Evolutionary conservation across 1,284 basidiomycete genomes (phyloP).

Genomic region (Vanrija sp.): DNA sequence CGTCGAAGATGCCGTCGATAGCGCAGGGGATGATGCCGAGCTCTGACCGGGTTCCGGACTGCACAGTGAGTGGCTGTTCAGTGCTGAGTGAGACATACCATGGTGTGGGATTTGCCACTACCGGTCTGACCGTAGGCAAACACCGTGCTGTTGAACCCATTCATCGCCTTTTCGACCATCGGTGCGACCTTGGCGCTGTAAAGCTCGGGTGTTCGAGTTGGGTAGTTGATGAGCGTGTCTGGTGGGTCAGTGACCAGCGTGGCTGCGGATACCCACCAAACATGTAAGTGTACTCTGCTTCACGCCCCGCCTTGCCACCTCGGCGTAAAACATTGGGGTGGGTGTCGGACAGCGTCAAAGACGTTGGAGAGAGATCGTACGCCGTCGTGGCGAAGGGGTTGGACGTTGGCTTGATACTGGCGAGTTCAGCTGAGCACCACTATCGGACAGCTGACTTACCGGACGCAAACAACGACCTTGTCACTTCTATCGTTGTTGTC

Average conservation of each 20-base stretch:
- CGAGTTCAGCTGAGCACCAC: neutral
- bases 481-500: conserved; percentile 18
- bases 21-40: conserved; percentile 57
- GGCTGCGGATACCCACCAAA: conserved; percentile 35
- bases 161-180: conserved; percentile 54
- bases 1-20: conserved; percentile 55
- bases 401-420: conserved; percentile 42
- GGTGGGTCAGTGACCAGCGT: neutral
- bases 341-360: conserved; percentile 38
- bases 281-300: conserved; percentile 44
- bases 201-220: conserved; percentile 46
- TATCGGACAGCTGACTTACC: conserved; percentile 25
- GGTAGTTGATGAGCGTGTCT: conserved; percentile 50
- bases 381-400: conserved; percentile 33
- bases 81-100: conserved; percentile 26
- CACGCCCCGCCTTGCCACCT: conserved; percentile 46
- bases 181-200: conserved; percentile 53
- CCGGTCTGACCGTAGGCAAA: conserved; percentile 53
- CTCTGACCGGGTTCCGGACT: conserved; percentile 51
- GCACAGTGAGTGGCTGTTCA: neutral
- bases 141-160: conserved; percentile 57
- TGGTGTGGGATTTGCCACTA: conserved; percentile 52
- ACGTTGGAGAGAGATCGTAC: conserved; percentile 38
- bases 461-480: conserved; percentile 46
- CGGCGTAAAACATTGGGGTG: conserved; percentile 47